phyloP scores from a whole-genome alignment of 208 protist genomes.

The Wallacemonas sp. region DNA sequence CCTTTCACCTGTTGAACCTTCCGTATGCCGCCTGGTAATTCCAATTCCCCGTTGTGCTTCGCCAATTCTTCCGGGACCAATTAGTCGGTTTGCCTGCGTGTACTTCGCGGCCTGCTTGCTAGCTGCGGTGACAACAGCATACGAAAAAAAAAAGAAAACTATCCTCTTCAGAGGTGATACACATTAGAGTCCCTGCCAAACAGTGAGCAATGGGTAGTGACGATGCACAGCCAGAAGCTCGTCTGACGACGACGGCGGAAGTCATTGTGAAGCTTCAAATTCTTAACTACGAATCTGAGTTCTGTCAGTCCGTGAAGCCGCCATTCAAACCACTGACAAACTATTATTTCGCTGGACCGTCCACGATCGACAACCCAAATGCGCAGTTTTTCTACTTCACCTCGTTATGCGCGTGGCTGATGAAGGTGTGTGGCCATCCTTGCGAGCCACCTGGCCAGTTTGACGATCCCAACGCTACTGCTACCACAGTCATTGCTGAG shows the following conservation, averaged over 20 bases:
- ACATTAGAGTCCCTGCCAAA: too few relatives aligned
- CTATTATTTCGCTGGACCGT: constrained; percentile 79
- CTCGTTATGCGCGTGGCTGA: constrained; percentile 84
- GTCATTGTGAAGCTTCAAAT: constrained; percentile 86
- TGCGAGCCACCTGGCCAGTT: constrained; percentile 84
- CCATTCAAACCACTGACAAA: constrained; percentile 81
- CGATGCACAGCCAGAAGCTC: constrained; percentile 14
- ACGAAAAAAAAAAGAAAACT: constrained; percentile 13
- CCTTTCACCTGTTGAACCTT: too few relatives aligned
- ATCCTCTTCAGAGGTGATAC: not conserved
- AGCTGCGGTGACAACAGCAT: not conserved
- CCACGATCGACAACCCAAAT: constrained; percentile 85
- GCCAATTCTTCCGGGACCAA: too few relatives aligned
- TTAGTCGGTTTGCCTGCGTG: too few relatives aligned
- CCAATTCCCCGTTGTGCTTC: too few relatives aligned
- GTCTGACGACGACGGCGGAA: constrained; percentile 64
- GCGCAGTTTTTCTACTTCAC: constrained; percentile 92
- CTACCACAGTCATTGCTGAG: constrained; percentile 82
- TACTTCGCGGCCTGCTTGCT: too few relatives aligned
- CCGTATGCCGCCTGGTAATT: too few relatives aligned
- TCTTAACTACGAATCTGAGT: constrained; percentile 78
- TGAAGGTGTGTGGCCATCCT: constrained; percentile 69
- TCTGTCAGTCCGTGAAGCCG: constrained; percentile 68
- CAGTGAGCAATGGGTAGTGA: constrained; percentile 22
- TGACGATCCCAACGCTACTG: constrained; percentile 85